phyloP scores from a whole-genome alignment of 306 rosid species.

The cucumber (Cucumis sativus) region Cucumber_9930_V3 NC_026655.2:7158501-7159000 shows the following conservation, averaged over 20 bases:
- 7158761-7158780: not conserved
- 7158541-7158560: too few relatives aligned
- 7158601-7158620: too few relatives aligned
- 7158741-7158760: not conserved
- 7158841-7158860: not conserved
- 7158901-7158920: conserved; percentile 11
- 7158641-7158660: too few relatives aligned
- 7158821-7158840: too few relatives aligned
- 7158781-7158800: not conserved
- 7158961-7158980: conserved; percentile 22
- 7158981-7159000: conserved; percentile 18
- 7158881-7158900: not conserved
- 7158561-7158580: too few relatives aligned
- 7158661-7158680: too few relatives aligned
- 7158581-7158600: too few relatives aligned
- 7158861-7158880: not conserved
- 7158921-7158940: conserved; percentile 4
- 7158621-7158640: too few relatives aligned
- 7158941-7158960: conserved; percentile 11
- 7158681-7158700: too few relatives aligned
- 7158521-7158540: too few relatives aligned
- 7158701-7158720: too few relatives aligned
- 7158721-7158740: not conserved
- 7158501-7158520: too few relatives aligned
- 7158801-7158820: not conserved